Evolutionary conservation across 306 rosid species (phyloP), one percentile per base, ranked within the genome.

Genomic region (Pueraria montana): DNA sequence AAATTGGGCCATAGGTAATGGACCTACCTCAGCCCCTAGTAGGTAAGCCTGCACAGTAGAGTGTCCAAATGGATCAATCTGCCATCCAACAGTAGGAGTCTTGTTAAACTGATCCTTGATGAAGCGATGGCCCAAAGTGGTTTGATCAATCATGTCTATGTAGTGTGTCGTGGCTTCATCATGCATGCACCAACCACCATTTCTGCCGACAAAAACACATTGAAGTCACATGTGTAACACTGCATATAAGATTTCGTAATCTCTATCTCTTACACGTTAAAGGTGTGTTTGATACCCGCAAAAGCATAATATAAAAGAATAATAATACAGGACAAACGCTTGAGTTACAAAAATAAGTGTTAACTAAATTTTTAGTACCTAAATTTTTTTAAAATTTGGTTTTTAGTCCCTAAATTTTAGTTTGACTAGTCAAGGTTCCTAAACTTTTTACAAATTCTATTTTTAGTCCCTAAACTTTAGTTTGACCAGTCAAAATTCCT

Each of bases 181-280:
- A n/a, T 95, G 98, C 98, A 95, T 95, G 20, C 97, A 92, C 98
- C 98, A 95, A 38, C 98, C 98, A 10, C 98, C 98, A 81, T 95
- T 95, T 82, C 98, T 95, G 74, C 72, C 78, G 21, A 83, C 67
- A 84, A 0, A 62, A 26, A 17, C 32, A 49, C 17, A 23, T 62
- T 21, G 2, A 0, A 56, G 2, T 42, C 42, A 68, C 55, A 12
- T 36, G 30, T 17, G 10, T 48, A 79, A 20, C 36, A 11, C 4
- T n/a, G 11, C 21, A n/a, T 21, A 21, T 34, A 68, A 30, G 46
- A 69, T 24, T 34, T 38, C 52, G 0, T 14, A 9, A 16, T 77
- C 65, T 74, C 11, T 73, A 1, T 53, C 23, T 32, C 50, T 68
- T 13, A 8, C 49, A 66, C n/a, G n/a, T n/a, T n/a, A n/a, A n/a